These are phyloP conservation scores for Fusarium penzigii DNA, from an alignment of 2,329 filamentous ascomycete genomes.

Conservation along the genomic window DNA sequence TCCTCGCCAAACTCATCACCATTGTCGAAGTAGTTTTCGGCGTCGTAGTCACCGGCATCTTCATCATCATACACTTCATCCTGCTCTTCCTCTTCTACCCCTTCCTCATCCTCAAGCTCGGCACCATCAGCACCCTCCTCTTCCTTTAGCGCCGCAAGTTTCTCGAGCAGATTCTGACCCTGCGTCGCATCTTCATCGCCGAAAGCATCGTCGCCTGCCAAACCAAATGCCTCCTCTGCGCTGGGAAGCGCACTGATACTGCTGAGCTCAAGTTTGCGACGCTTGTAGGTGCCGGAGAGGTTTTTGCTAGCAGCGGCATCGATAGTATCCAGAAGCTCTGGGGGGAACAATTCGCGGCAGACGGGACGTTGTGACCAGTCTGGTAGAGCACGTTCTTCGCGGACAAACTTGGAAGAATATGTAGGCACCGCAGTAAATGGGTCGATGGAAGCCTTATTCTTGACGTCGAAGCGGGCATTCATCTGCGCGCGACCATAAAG, in stretches of 20 bases:
- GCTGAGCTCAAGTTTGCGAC: slow-evolving; percentile 45
- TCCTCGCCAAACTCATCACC: slow-evolving; percentile 57
- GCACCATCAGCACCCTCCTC: slow-evolving; percentile 52
- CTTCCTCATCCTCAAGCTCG: slow-evolving; percentile 54
- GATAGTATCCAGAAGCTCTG: slow-evolving; percentile 56
- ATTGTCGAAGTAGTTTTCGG: slow-evolving; percentile 61
- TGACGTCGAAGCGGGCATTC: slow-evolving; percentile 57
- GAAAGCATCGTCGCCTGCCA: slow-evolving; percentile 28
- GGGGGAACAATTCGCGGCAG: slow-evolving; percentile 55
- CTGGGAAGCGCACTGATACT: slow-evolving; percentile 49
- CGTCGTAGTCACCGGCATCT: slow-evolving; percentile 62
- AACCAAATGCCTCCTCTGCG: slow-evolving; percentile 52
- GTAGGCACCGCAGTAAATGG: slow-evolving; percentile 61
- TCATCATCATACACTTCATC: slow-evolving; percentile 58
- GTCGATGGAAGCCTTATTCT: slow-evolving; percentile 57
- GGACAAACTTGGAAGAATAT: slow-evolving; percentile 57
- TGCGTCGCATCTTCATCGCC: slow-evolving; percentile 26
- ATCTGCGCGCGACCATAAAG: slow-evolving; percentile 60
- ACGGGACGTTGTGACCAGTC: slow-evolving; percentile 54
- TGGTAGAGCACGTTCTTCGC: slow-evolving; percentile 53
- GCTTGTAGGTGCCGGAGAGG: slow-evolving; percentile 43
- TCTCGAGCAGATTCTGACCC: slow-evolving; percentile 43
- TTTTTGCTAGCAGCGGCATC: slow-evolving; percentile 43
- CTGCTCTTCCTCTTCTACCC: slow-evolving; percentile 46
- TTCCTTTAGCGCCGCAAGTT: slow-evolving; percentile 48